Base-by-base conservation (phyloP, 495 filamentous ascomycete species). In the Lasiosphaeria hispida region DNA sequence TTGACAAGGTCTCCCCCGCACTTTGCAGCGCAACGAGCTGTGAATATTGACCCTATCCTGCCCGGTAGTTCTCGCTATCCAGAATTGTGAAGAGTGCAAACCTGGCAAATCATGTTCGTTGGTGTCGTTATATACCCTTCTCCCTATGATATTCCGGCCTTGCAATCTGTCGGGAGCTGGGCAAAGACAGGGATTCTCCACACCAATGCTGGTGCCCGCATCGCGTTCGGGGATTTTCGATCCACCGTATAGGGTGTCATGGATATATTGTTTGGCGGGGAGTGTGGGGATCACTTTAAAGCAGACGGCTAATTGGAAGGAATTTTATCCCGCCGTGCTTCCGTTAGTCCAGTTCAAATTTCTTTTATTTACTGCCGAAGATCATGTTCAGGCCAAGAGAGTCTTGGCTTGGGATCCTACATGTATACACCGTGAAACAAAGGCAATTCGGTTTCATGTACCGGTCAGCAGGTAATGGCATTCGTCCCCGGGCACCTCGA, bases 191-290 rank as follows among this genome's bases (percentile, higher is more conserved):
- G 23, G 23, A 30, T 30, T 30, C 23, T 30, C 23, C 23, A 30
- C 23, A 30, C 23, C 23, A 30, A 30, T 30, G 23, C 23, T 5
- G 2, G 23, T 30, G 23, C 23, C 23, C 23, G 23, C 23, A 34
- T n/a, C 47, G n/a, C 47, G 17, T 33, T 49, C 47, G 47, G 47
- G 47, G 35, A 49, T 49, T 49, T 49, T 30, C 47, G 11, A 49
- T 49, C 23, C 35, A 13, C 47, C 47, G 47, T 1, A 4, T 1
- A 34, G 10, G 23, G 47, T 13, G 47, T 10, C 23, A 17, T 49
- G 2, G 23, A 30, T 5, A 30, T 30, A 30, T 30, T 30, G 23
- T 30, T 30, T 49, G 15, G 47, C 47, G 47, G 47, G 47, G 47
- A 30, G 35, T 49, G 47, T n/a, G 47, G 47, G 33, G 10, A 17